Base-by-base conservation (phyloP, 768 basidiomycete species). In the Leccinum uliginosum region DNA sequence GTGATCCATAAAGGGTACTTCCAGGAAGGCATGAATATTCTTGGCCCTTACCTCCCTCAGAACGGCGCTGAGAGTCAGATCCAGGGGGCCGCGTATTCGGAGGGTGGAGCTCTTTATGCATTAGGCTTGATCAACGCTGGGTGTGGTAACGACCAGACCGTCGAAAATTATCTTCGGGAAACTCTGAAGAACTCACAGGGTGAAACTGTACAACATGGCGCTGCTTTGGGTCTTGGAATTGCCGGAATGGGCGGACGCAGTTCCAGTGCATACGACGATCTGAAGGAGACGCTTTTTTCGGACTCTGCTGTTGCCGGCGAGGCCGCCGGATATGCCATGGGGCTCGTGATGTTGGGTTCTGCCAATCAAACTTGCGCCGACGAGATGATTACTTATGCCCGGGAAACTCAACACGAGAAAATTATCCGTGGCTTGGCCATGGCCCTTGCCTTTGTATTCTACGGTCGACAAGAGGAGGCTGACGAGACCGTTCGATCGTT, bases 321-420 rank as follows among this genome's bases (percentile, higher is more conserved):
- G 74, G 95, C 91, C 6, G 84, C 93, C 40, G 97, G 97, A 14
- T 98, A 92, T 72, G 90, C 95, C 2, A 98, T 99, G 95, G 97
- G 97, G 30, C 78, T 99, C 53, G 84, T 98, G 67, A 98, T 98
- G 95, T 81, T 99, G 6, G 97, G 94, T n/a, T 94, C 93, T 3
- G 94, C 85, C 15, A 86, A 85, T 44, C 77, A 80, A 27, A 86
- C 83, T 35, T 84, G 85, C 53, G 84, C 93, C 34, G 87, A 91
- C 27, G 97, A 99, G 75, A 98, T 98, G 96, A 77, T 98, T 55
- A 83, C 87, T 52, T 99, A 99, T 67, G 94, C 97, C 27, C 84
- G 89, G 54, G 97, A 99, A 69, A 99, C 97, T 2, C 93, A 97
- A 67, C 97, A 98, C 69, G 97, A 99, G 77, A 99, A 98, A 78